Base-by-base conservation (phyloP, 164 flowering plant genomes). In the Stephania yunnanensis region DNA sequence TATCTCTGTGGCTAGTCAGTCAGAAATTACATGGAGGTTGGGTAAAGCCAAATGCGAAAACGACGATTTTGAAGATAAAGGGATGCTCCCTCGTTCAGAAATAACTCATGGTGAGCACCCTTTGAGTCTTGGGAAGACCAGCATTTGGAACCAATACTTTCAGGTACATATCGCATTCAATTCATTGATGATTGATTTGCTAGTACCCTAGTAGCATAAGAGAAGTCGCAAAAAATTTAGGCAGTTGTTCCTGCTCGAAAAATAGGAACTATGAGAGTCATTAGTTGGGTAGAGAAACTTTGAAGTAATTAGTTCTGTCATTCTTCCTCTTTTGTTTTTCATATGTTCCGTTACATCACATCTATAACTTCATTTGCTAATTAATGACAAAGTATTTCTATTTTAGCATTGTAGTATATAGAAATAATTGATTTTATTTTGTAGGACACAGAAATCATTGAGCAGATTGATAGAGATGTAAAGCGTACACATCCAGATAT, bases 401-500 rank as follows among this genome's bases (percentile, higher is more conserved):
- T 50, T 50, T 50, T 50, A 50, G 15, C 15, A 50, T 50, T 15
- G 66, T 81, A 96, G 99, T 97, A 94, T 80, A 80, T 95, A 13
- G 98, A 94, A 76, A 92, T 92, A 74, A 84, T 94, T 22, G 98
- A 20, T 48, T 48, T 7, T 36, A 65, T 82, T 64, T 76, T 83
- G 66, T 81, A 96, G 99, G 97, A 94, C 81, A 80, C 97, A 13
- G 98, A 94, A 76, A 92, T 92, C 74, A 83, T 94, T 22, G 98
- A 93, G 85, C 99, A 96, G 83, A 96, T 95, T 80, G 97, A 96
- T 70, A 88, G 99, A 69, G 99, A 96, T 89, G 99, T 96, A 75
- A 89, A 79, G 83, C 96, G 99, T 48, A 96, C 99, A 65, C 99
- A 96, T 89, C 99, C 99, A 61, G 97, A 88, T 83, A 83, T 96